Evolutionary conservation across 805 yeast species (phyloP), one percentile per base, ranked within the genome.

Genomic region (Barnettozyma pratensis): DNA sequence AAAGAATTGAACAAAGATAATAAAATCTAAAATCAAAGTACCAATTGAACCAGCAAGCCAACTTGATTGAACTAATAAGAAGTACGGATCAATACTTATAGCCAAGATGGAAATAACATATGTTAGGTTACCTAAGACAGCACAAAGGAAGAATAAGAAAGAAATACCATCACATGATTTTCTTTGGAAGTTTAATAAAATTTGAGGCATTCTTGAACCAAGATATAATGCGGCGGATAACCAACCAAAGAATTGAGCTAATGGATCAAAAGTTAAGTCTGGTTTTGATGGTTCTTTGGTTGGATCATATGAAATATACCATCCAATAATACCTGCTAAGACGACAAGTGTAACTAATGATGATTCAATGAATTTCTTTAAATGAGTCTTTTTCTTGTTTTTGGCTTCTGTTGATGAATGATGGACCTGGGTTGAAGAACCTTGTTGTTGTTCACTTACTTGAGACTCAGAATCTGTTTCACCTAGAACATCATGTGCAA

Each of bases 151-250:
- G 68, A 94, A 92, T 74, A 92, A 75, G 61, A 94, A 88, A 9
- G 96, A 88, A 43, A 92, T 87, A 27, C 98, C 98, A 53, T 94
- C 98, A 64, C 97, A 90, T 2, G 96, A 85, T 68, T 90, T 91
- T 61, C 97, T 77, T 64, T 83, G 75, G 62, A 76, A 88, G 68
- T 94, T 94, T 52, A 92, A 74, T 50, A 88, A 65, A 46, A 94
- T 88, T 69, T 94, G 99, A 1, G 99, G 99, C 30, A 94, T 68
- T 58, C 99, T 75, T 14, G 98, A 91, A 3, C 96, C 96, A 51
- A 92, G 68, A 60, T 87, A 87, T 38, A 87, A 70, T 1, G 71
- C 63, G 7, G 95, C 94, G 70, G 91, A 84, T 45, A 79, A 60
- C 72, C 82, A 81, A 36, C 99, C 99, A 65, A 90, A 89, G 39